Base-by-base conservation (phyloP, 129 eudicot genomes). In the Artemisia tridentata region DNA sequence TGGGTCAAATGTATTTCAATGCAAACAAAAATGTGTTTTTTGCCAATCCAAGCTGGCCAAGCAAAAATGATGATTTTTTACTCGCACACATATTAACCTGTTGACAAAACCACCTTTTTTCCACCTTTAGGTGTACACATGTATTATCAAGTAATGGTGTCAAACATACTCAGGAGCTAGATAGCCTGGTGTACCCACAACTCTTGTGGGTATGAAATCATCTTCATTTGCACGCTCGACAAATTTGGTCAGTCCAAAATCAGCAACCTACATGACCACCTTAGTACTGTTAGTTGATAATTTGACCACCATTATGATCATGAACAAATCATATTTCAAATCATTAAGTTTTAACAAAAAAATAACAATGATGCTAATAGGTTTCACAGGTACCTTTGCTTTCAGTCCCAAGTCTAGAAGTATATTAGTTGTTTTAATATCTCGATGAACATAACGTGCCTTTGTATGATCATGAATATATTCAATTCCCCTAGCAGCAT, bases 391-490 rank as follows among this genome's bases (percentile, higher is more conserved):
- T 67, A 79, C 84, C 78, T 80, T 80, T 75, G 84, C 84, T 75
- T 77, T 80, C 50, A 80, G 80, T 55, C 77, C 84, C 69, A 62
- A 14, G 25, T 75, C 84, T 64, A 75, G 84, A 52, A 80, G 80
- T 53, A 80, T 75, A 72, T 80, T 80, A 43, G 73, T 65, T 48
- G 84, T 75, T 65, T 80, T 80, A 55, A 75, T 80, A 80, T 80
- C 84, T 29, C 84, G 73, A 70, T 80, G 80, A 52, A 75, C 84
- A 71, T 80, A 80, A 6, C 80, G 80, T 1, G 84, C 77, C 23
- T 80, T 80, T 80, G 80, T 70, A 65, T 75, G 84, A 70, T 80
- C 84, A 70, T 80, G 84, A 80, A 80, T 80, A 46, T 80, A 75
- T 51, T 80, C 84, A 12, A 80, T 75, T 63, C 84, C 84, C 45